Conservation (phyloP, 768 basidiomycete species). For the Phylloporus sp. region DNA sequence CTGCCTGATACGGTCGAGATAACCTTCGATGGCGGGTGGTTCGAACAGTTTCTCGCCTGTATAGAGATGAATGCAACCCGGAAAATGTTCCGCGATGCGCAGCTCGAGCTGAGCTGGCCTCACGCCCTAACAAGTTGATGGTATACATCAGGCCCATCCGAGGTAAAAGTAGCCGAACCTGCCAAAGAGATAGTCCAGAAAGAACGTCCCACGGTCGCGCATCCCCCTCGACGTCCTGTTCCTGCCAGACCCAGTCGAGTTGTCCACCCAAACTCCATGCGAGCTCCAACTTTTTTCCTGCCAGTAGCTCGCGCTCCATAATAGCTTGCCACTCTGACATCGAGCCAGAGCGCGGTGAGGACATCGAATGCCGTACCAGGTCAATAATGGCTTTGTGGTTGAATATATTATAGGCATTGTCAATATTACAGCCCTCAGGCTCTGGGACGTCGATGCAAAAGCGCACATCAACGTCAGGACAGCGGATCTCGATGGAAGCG, state of each 20-base stretch:
- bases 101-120: conserved; percentile 62
- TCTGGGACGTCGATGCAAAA: conserved; percentile 68
- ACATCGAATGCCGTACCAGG: conserved; percentile 49
- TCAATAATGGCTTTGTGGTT: conserved; percentile 57
- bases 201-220: conserved; percentile 67
- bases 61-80: conserved; percentile 38
- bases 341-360: conserved; percentile 34
- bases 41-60: conserved; percentile 52
- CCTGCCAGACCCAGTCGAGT: conserved; percentile 84
- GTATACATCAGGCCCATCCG: conserved; percentile 13
- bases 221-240: conserved; percentile 59
- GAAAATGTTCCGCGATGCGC: conserved; percentile 65
- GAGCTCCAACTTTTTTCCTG: conserved; percentile 61
- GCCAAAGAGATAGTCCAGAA: conserved; percentile 66
- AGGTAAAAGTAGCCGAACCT: conserved; percentile 41
- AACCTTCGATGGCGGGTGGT: conserved; percentile 84
- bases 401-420: conserved; percentile 47
- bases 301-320: conserved; percentile 46
- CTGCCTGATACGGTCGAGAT: conserved; percentile 64
- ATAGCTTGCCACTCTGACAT: conserved; percentile 49
- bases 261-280: conserved; percentile 73
- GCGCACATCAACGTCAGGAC: conserved; percentile 60
- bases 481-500: conserved; percentile 58
- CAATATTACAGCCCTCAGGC: conserved; percentile 34
- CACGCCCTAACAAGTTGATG: conserved; percentile 26